Evolutionary conservation across 108 stramenopile genomes (phyloP), one percentile per base, ranked within the genome.

Genomic region (Phaeodactylum tricornutum): DNA sequence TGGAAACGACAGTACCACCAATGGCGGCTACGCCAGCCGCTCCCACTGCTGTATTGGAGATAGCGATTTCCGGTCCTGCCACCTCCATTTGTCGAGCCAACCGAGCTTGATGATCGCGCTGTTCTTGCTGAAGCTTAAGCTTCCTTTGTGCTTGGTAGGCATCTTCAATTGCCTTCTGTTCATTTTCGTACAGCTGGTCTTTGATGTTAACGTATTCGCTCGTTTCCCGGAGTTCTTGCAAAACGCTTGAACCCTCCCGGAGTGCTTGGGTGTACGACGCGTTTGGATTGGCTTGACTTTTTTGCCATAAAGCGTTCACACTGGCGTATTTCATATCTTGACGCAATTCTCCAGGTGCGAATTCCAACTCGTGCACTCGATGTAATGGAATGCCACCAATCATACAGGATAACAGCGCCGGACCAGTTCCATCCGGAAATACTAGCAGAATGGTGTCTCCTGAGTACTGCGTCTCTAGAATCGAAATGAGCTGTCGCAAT

Each of bases 371-470:
- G 38, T 87, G 86, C 0, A 70, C 71, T 47, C 74, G 65, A 49
- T 72, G 55, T 15, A 74, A 53, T 16, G 81, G 81, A 22, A 87
- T 76, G 16, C 86, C 86, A 7, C 69, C 86, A 45, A 87, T 81
- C 43, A 87, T 63, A 53, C 64, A 64, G n/a, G 76, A 74, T 43
- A 87, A 47, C 14, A 87, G 50, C 8, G 81, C 85, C 0, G 81
- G 81, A 29, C 75, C 70, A 4, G 79, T 83, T 0, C 88, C 88
- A 66, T 90, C 88, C 1, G 78, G 74, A 56, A 84, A 84, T 0
- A 90, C 47, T 1, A 90, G 29, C 22, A 90, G 36, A 14, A 90
- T 66, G 9, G 60, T 75, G 37, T 90, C 88, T 7, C 88, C 88
- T 0, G 74, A 72, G 45, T 81, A 85, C 8, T 74, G 63, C 1